Conservation (phyloP, 352 stramenopile species). For the Pilasporangium apinafurcum region DNA sequence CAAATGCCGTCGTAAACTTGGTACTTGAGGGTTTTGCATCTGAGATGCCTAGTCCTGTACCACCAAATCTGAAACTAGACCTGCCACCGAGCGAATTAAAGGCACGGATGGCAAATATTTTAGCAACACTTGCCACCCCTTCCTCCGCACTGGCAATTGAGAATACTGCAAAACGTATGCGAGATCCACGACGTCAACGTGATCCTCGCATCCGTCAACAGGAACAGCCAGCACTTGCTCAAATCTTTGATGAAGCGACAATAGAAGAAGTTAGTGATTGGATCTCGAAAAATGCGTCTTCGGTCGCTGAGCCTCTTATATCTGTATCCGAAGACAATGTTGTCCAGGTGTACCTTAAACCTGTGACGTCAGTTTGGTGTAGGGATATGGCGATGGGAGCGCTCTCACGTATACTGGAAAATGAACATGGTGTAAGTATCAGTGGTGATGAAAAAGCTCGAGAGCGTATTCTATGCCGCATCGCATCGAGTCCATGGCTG, state of each 20-base stretch:
- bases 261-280: conserved; percentile 69
- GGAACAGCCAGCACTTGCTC: conserved; percentile 45
- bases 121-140: conserved; percentile 62
- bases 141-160: conserved; percentile 72
- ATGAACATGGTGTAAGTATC: conserved; percentile 67
- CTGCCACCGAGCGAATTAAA: conserved; percentile 74
- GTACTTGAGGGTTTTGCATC: conserved; percentile 62
- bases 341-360: conserved; percentile 71
- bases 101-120: conserved; percentile 44
- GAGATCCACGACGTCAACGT: conserved; percentile 49
- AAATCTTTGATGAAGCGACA: conserved; percentile 59
- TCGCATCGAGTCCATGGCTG: conserved; percentile 60
- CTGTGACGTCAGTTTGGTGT: conserved; percentile 46
- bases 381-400: conserved; percentile 69
- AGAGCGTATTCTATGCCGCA: conserved; percentile 58
- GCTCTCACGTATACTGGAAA: conserved; percentile 63
- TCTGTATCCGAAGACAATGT: conserved; percentile 71
- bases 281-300: conserved; percentile 76
- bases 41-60: conserved; percentile 39
- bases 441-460: conserved; percentile 54
- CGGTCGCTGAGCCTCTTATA: conserved; percentile 71
- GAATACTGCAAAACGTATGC: conserved; percentile 57
- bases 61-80: conserved; percentile 48
- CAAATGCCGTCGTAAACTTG: conserved; percentile 59
- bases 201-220: conserved; percentile 30